Evolutionary conservation across 768 basidiomycete species (phyloP).

Genomic region (Candolleomyces eurysporus): DNA sequence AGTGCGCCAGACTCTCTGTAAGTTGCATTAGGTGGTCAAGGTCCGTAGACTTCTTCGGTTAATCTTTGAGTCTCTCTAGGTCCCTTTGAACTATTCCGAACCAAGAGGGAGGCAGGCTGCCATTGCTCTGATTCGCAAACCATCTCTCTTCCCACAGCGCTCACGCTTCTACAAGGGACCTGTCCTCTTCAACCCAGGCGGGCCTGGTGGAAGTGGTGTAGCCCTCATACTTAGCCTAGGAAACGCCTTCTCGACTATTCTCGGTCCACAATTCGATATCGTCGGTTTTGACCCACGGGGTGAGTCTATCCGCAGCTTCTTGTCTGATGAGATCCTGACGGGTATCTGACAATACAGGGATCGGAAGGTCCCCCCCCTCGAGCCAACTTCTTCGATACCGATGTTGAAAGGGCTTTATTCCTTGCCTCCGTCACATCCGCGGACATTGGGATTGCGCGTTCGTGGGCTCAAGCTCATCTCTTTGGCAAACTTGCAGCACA

Average conservation of each 20-base stretch:
- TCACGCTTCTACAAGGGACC: slow-evolving; percentile 40
- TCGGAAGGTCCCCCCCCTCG: slow-evolving; percentile 32
- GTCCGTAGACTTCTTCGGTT: not conserved
- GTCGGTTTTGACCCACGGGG: slow-evolving; percentile 49
- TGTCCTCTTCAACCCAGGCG: slow-evolving; percentile 47
- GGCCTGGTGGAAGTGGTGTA: slow-evolving; percentile 46
- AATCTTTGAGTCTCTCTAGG: slow-evolving; percentile 23
- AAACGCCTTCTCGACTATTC: slow-evolving; percentile 20
- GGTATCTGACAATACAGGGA: slow-evolving; percentile 20
- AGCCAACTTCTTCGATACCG: slow-evolving; percentile 33
- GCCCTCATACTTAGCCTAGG: slow-evolving; percentile 22
- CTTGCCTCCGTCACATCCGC: slow-evolving; percentile 8
- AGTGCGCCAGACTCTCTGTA: slow-evolving; percentile 16
- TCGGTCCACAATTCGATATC: slow-evolving; percentile 45
- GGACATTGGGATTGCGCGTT: slow-evolving; percentile 17
- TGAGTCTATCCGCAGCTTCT: slow-evolving; percentile 11
- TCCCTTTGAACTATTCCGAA: slow-evolving; percentile 44
- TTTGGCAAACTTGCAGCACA: slow-evolving; percentile 33
- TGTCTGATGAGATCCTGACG: too few relatives aligned
- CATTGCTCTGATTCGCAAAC: slow-evolving; percentile 43
- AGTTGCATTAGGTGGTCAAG: not conserved
- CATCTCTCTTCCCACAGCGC: slow-evolving; percentile 25
- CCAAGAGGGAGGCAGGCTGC: slow-evolving; percentile 34
- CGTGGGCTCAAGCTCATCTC: slow-evolving; percentile 30
- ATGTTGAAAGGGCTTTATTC: slow-evolving; percentile 29